These are phyloP conservation scores for Penicillium brasilianum DNA, from an alignment of 2,329 filamentous ascomycete genomes.

Conservation along the genomic window DNA sequence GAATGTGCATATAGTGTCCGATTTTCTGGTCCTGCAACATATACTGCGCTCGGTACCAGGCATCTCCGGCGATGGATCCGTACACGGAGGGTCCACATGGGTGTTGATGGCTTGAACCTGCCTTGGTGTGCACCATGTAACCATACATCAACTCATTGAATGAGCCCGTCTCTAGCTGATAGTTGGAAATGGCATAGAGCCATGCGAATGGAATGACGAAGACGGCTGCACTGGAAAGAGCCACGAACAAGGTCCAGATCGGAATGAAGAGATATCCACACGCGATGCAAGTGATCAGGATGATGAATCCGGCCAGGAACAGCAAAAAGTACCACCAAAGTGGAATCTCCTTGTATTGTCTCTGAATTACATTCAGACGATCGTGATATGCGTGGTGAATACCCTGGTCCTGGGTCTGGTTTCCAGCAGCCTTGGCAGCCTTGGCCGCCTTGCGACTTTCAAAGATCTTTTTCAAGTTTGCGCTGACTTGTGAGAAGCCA, in stretches of 20 bases:
- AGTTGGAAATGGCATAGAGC: constrained; percentile 65
- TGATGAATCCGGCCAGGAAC: constrained; percentile 56
- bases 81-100: constrained; percentile 64
- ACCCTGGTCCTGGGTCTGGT: constrained; percentile 23
- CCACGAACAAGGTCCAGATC: constrained; percentile 65
- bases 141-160: constrained; percentile 67
- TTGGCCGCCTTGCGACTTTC: constrained; percentile 41
- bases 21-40: constrained; percentile 69
- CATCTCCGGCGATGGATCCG: constrained; percentile 64
- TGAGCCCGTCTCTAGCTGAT: constrained; percentile 59
- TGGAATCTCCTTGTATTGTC: constrained; percentile 63
- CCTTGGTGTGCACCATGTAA: constrained; percentile 59
- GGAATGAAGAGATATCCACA: constrained; percentile 62
- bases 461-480: constrained; percentile 53
- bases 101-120: constrained; percentile 58
- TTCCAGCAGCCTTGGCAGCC: constrained; percentile 27
- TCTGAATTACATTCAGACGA: constrained; percentile 63
- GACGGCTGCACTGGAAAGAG: constrained; percentile 59
- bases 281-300: constrained; percentile 58
- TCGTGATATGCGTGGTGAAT: constrained; percentile 64
- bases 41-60: constrained; percentile 64
- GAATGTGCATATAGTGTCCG: constrained; percentile 68
- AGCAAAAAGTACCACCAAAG: constrained; percentile 62
- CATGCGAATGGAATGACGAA: constrained; percentile 64
- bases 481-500: constrained; percentile 55